Conservation (phyloP, 805 yeast species). For the Cyberlindnera mississippiensis region DNA sequence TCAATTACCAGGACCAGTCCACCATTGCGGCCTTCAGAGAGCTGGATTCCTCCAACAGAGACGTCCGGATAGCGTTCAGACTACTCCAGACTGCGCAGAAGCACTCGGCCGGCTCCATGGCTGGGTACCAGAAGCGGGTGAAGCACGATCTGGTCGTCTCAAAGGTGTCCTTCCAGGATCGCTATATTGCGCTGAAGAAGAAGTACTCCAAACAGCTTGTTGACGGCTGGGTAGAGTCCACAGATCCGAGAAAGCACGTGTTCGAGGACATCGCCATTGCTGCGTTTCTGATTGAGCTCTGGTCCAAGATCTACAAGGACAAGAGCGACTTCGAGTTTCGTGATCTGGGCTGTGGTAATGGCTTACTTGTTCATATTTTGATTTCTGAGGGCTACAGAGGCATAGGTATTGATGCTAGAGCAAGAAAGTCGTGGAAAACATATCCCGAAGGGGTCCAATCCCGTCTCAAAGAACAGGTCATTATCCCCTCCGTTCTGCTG, state of each 20-base stretch:
- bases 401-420: conserved; percentile 83
- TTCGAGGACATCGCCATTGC: conserved; percentile 96
- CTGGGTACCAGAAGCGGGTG: conserved; percentile 85
- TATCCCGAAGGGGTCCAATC: conserved; percentile 64
- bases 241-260: conserved; percentile 94
- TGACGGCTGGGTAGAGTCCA: conserved; percentile 85
- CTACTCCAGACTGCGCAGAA: conserved; percentile 74
- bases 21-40: conserved; percentile 26
- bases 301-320: conserved; percentile 52
- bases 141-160: conserved; percentile 84
- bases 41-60: conserved; percentile 50
- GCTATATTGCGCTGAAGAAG: conserved; percentile 75
- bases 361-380: conserved; percentile 73
- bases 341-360: conserved; percentile 96
- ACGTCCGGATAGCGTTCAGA: conserved; percentile 77
- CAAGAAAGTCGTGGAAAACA: conserved; percentile 79
- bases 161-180: conserved; percentile 76
- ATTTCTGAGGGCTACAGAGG: conserved; percentile 79
- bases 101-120: conserved; percentile 79
- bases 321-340: conserved; percentile 58
- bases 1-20: conserved; percentile 31
- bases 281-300: conserved; percentile 83
- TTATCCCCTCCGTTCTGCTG: conserved; percentile 71
- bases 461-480: conserved; percentile 66
- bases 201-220: conserved; percentile 74